Evolutionary conservation across 1,139 yeast species (phyloP), one percentile per base, ranked within the genome.

Genomic region (Saccharomyces pastorianus): DNA sequence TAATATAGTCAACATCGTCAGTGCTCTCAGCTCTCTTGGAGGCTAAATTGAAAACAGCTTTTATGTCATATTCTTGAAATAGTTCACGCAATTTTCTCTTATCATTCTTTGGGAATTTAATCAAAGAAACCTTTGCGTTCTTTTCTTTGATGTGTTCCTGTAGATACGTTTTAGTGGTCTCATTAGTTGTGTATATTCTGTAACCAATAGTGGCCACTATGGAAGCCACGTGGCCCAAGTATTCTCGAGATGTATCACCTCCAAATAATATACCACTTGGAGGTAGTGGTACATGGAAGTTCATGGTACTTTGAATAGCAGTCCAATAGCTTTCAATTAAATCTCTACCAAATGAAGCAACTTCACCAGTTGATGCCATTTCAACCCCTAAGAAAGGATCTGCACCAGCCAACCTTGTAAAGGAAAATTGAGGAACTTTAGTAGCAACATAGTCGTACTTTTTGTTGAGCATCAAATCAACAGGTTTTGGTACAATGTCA

Each of bases 291-390:
- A 93, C 82, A 69, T 86, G 79, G 82, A 93, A 93, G 79, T 91
- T 91, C 97, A 91, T 91, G 51, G 96, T 90, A 51, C 96, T 83
- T 77, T 93, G 98, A 64, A 93, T 83, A 13, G 98, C 86, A 42
- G 97, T 86, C 98, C 98, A 93, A 78, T 93, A 93, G 44, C 98
- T 96, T 73, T 93, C 99, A 59, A 81, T 69, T 60, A 85, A 74
- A 71, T 89, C 85, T 61, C 77, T 78, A 66, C 99, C 99, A 70
- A 93, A 93, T 71, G 96, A 88, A 28, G 99, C 99, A 68, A 93
- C 86, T 76, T 93, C 99, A 71, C 99, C 99, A 51, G 99, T 93
- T 13, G 98, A 91, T 6, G 98, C 87, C 99, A 93, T 93, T 76
- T 93, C 99, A 62, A 93, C 99, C 58, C 99, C 99, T 69, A 93